phyloP scores from a whole-genome alignment of 768 basidiomycete genomes.

The Rubroboletus satanas region DNA sequence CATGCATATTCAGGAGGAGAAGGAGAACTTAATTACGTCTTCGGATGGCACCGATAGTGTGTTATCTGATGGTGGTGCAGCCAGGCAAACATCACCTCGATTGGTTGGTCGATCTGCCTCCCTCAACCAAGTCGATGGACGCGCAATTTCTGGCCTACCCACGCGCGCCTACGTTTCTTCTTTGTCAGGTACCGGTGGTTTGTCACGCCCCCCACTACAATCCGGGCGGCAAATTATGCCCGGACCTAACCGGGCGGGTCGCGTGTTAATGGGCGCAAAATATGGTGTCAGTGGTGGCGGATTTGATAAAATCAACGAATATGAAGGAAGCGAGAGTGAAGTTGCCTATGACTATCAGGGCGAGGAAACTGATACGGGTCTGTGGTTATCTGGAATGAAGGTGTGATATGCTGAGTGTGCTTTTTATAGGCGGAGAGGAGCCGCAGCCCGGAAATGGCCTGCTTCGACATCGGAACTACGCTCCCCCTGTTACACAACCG shows the following conservation, averaged over 20 bases:
- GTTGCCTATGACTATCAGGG: conserved; percentile 27
- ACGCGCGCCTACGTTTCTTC: conserved; percentile 32
- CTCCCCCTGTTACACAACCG: conserved; percentile 32
- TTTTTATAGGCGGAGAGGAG: conserved; percentile 30
- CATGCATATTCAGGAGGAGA: conserved; percentile 34
- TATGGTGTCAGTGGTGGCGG: conserved; percentile 29
- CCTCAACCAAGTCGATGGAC: conserved; percentile 33
- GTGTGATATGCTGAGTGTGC: conserved; percentile 18
- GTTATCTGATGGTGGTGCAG: conserved; percentile 23
- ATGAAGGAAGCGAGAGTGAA: conserved; percentile 41
- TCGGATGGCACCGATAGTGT: conserved; percentile 22
- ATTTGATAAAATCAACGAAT: conserved; percentile 49
- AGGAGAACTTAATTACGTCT: conserved; percentile 36
- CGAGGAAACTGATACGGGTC: conserved; percentile 43
- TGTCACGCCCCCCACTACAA: conserved; percentile 39
- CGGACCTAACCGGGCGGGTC: conserved; percentile 44
- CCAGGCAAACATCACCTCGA: conserved; percentile 25
- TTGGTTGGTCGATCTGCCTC: conserved; percentile 32
- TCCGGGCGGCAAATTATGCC: conserved; percentile 41
- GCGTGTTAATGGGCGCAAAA: conserved; percentile 44
- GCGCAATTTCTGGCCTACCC: conserved; percentile 32
- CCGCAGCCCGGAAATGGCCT: conserved; percentile 23
- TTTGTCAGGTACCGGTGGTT: conserved; percentile 31
- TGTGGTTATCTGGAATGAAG: conserved; percentile 10
- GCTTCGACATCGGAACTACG: conserved; percentile 28